A percentile compares a stretch with the other conserved stretches of the same genome.
These are phyloP conservation scores for Phytophthora quininea DNA, from an alignment of 352 stramenopile genomes.

Conservation along the genomic window DNA sequence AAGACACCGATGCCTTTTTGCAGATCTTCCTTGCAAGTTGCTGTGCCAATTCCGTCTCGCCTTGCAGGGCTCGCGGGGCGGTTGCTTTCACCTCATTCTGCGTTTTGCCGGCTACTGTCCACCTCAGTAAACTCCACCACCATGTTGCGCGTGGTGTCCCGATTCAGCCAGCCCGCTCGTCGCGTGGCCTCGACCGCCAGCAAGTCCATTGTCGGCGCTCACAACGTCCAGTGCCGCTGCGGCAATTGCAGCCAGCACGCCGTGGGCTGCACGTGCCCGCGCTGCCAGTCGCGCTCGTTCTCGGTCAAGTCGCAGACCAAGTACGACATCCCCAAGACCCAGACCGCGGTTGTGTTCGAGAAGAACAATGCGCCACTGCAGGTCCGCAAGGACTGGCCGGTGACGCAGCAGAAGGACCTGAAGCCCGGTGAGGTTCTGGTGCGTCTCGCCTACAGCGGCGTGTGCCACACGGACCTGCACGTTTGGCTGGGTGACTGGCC, in stretches of 20 bases:
- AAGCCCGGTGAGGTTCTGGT: constrained; percentile 50
- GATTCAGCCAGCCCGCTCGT: constrained; percentile 30
- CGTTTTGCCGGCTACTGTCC: constrained; percentile 16
- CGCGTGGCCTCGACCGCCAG: constrained; percentile 8
- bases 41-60: background rate
- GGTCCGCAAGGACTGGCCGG: constrained; percentile 47
- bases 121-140: constrained; percentile 22
- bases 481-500: constrained; percentile 47
- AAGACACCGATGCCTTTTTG: background rate
- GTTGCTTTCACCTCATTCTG: background rate
- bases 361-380: constrained; percentile 47
- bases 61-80: background rate
- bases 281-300: constrained; percentile 35
- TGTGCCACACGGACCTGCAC: constrained; percentile 54
- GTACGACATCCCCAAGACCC: constrained; percentile 56
- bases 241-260: constrained; percentile 30
- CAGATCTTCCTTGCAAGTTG: background rate
- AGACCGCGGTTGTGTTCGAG: constrained; percentile 48
- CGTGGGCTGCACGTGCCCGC: constrained; percentile 19
- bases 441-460: constrained; percentile 47
- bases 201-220: constrained; percentile 25
- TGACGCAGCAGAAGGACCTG: constrained; percentile 40
- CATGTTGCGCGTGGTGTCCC: constrained; percentile 35
- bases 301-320: constrained; percentile 45
- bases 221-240: constrained; percentile 31